phyloP scores from a whole-genome alignment of 2,329 filamentous ascomycete genomes.

The Didymella arachidicola region DNA sequence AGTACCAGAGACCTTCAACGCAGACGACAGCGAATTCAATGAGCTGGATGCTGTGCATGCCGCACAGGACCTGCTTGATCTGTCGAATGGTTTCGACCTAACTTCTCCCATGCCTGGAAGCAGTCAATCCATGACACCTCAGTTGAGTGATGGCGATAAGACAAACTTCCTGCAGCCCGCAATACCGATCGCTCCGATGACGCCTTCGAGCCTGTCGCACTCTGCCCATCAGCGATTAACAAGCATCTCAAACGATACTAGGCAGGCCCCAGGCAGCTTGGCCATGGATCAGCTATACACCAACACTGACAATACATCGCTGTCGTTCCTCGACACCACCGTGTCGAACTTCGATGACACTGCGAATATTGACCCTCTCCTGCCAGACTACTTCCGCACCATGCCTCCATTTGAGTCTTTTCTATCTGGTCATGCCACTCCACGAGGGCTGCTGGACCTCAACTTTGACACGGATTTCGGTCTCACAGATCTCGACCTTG shows the following conservation, averaged over 20 bases:
- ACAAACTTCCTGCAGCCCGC: conserved; percentile 11
- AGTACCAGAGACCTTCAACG: conserved; percentile 26
- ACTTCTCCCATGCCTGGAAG: conserved; percentile 22
- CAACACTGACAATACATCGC: conserved; percentile 10
- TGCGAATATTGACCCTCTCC: conserved; percentile 26
- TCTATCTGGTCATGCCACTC: conserved; percentile 52
- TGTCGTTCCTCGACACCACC: conserved; percentile 28
- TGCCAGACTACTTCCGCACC: conserved; percentile 42
- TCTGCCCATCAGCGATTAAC: conserved; percentile 1
- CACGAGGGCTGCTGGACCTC: conserved; percentile 56
- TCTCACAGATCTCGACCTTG: conserved; percentile 56
- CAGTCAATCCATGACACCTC: conserved; percentile 8
- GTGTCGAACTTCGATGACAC: conserved; percentile 27
- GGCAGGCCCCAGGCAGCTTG: conserved; percentile 13
- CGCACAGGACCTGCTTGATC: conserved; percentile 42
- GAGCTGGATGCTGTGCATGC: conserved; percentile 39
- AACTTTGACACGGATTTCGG: conserved; percentile 56
- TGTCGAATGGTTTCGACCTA: conserved; percentile 38
- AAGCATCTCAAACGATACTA: conserved; percentile 9
- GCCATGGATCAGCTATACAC: conserved; percentile 20
- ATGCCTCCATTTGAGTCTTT: conserved; percentile 41
- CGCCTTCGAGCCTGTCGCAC: conserved; percentile 1
- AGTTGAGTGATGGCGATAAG: conserved; percentile 7
- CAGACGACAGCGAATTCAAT: conserved; percentile 28
- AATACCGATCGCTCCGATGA: conserved; percentile 10